These are phyloP conservation scores for Metarhizium guizhouense DNA, from an alignment of 2,329 filamentous ascomycete genomes.

Conservation along the genomic window DNA sequence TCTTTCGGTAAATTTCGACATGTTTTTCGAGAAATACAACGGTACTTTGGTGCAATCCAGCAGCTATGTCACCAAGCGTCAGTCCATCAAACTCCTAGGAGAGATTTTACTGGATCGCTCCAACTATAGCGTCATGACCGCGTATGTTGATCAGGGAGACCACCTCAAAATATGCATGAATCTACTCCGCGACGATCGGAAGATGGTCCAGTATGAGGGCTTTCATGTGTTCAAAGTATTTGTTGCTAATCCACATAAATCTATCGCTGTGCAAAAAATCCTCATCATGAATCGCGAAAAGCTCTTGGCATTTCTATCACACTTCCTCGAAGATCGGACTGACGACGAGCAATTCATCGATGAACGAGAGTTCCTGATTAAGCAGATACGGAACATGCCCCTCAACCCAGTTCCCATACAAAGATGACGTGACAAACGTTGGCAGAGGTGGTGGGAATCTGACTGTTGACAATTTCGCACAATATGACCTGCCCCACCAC, in stretches of 20 bases:
- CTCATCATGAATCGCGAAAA: constrained; percentile 93
- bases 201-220: constrained; percentile 99
- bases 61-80: constrained; percentile 94
- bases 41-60: constrained; percentile 78
- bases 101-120: constrained; percentile 90
- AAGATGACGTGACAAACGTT: constrained; percentile 20
- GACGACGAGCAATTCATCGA: constrained; percentile 99
- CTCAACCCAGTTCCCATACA: constrained; percentile 45
- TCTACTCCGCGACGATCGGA: constrained; percentile 83
- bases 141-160: constrained; percentile 89
- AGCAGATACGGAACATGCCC: constrained; percentile 73
- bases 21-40: constrained; percentile 92
- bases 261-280: constrained; percentile 89
- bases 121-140: constrained; percentile 97
- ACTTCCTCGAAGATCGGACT: constrained; percentile 87
- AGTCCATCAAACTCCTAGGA: constrained; percentile 94
- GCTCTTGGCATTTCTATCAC: constrained; percentile 77
- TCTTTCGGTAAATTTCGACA: constrained; percentile 78
- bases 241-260: constrained; percentile 97
- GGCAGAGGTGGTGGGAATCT: neutral
- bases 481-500: neutral
- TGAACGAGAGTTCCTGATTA: constrained; percentile 93
- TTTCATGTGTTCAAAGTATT: constrained; percentile 99
- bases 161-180: constrained; percentile 99
- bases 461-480: too few relatives aligned